A percentile compares a stretch with the other conserved stretches of the same genome.
Evolutionary conservation across 768 basidiomycete species (phyloP).

Genomic region (Cystobasidium ongulense): DNA sequence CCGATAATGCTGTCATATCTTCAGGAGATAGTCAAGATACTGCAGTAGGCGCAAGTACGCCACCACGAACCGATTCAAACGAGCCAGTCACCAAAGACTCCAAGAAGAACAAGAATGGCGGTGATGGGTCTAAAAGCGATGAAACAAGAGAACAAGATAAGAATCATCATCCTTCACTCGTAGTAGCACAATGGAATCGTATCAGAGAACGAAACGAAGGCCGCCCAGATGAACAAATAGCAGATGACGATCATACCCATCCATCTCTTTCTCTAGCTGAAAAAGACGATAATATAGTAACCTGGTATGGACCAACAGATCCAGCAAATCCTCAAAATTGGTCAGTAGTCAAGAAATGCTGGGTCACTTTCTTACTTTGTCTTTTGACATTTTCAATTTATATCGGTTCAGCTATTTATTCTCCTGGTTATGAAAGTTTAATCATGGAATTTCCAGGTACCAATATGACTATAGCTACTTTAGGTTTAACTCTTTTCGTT

Average conservation of each 20-base stretch:
- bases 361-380: slow-evolving; percentile 25
- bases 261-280: background rate
- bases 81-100: background rate
- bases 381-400: slow-evolving; percentile 37
- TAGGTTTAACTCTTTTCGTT: slow-evolving; percentile 46
- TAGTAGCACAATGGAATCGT: background rate
- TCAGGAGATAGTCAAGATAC: background rate
- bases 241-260: background rate
- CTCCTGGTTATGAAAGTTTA: slow-evolving; percentile 29
- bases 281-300: slow-evolving; percentile 33
- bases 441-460: slow-evolving; percentile 28
- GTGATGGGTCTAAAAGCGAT: background rate
- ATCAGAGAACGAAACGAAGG: background rate
- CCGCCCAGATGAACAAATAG: background rate
- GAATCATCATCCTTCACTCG: background rate
- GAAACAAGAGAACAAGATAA: background rate
- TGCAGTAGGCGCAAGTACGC: background rate
- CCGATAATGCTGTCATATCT: background rate
- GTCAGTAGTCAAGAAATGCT: slow-evolving; percentile 24
- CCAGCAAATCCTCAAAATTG: slow-evolving; percentile 33
- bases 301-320: slow-evolving; percentile 34
- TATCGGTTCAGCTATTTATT: slow-evolving; percentile 37
- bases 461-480: slow-evolving; percentile 34
- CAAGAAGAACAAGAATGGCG: background rate
- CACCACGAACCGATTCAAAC: background rate